Conservation (phyloP, 257 asterid species). For the Fraxinus excelsior region DNA sequence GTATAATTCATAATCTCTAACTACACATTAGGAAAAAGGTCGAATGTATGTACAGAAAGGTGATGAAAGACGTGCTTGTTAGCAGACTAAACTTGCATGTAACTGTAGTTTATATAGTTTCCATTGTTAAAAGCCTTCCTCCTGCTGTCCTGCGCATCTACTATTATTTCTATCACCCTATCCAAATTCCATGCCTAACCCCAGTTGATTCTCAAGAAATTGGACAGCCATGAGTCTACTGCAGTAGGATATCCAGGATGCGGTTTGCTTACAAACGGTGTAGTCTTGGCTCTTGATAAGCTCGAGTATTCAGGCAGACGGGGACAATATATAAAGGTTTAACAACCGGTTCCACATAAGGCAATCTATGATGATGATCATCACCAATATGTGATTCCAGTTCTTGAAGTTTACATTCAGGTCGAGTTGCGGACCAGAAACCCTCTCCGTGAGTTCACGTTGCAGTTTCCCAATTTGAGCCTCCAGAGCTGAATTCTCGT, state of each 20-base stretch:
- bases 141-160: slow-evolving; percentile 10
- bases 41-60: neutral
- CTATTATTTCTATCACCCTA: neutral
- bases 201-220: slow-evolving; percentile 31
- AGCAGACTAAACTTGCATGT: neutral
- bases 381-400: slow-evolving; percentile 9
- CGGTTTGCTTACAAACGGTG: slow-evolving; percentile 30
- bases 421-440: slow-evolving; percentile 28
- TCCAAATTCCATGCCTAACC: slow-evolving; percentile 13
- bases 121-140: neutral
- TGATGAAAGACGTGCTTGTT: neutral
- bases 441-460: slow-evolving; percentile 28
- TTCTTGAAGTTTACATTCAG: slow-evolving; percentile 21
- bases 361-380: slow-evolving; percentile 19
- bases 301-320: slow-evolving; percentile 20
- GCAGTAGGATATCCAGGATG: slow-evolving; percentile 47
- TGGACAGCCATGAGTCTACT: slow-evolving; percentile 41
- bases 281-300: slow-evolving; percentile 22
- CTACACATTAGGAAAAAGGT: neutral
- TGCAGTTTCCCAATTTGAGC: slow-evolving; percentile 35
- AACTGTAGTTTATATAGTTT: neutral
- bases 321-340: slow-evolving; percentile 35
- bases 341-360: slow-evolving; percentile 12
- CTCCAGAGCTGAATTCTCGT: slow-evolving; percentile 32
- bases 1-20: neutral